Conservation (phyloP, 2,329 filamentous ascomycete species). For the Fusarium fujikuroi region DNA sequence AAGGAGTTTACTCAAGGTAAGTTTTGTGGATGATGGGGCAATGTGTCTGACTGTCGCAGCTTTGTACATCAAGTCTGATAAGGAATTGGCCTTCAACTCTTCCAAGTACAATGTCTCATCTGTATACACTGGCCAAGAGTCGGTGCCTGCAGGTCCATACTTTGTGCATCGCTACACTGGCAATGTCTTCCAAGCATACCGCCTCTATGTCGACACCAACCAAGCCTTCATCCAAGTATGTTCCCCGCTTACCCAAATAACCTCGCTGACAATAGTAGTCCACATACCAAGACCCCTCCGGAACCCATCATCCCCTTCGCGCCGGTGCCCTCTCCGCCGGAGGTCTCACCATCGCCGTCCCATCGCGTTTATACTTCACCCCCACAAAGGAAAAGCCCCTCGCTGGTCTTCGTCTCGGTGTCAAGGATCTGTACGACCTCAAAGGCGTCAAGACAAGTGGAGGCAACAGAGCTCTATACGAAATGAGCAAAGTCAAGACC, state of each 20-base stretch:
- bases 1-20: constrained; percentile 1
- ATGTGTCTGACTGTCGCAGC: background rate
- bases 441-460: constrained; percentile 25
- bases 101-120: background rate
- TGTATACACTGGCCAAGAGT: background rate
- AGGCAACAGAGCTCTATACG: constrained; percentile 7
- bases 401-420: background rate
- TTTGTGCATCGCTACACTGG: constrained; percentile 13
- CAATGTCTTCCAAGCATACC: constrained; percentile 5
- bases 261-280: constrained; percentile 1
- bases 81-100: background rate
- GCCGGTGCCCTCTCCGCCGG: constrained; percentile 7
- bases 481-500: background rate
- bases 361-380: background rate
- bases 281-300: constrained; percentile 16
- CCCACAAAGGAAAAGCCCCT: background rate
- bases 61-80: background rate
- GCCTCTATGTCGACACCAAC: constrained; percentile 4
- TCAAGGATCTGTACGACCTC: constrained; percentile 27
- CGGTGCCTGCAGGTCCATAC: constrained; percentile 1
- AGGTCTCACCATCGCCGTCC: constrained; percentile 15
- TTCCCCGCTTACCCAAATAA: accelerated
- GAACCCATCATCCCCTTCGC: constrained; percentile 19
- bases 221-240: constrained; percentile 25
- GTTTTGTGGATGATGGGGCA: accelerated